A percentile compares a stretch with the other conserved stretches of the same genome.
These are phyloP conservation scores for Marasmius sp. DNA, from an alignment of 1,284 basidiomycete species.

Conservation along the genomic window DNA sequence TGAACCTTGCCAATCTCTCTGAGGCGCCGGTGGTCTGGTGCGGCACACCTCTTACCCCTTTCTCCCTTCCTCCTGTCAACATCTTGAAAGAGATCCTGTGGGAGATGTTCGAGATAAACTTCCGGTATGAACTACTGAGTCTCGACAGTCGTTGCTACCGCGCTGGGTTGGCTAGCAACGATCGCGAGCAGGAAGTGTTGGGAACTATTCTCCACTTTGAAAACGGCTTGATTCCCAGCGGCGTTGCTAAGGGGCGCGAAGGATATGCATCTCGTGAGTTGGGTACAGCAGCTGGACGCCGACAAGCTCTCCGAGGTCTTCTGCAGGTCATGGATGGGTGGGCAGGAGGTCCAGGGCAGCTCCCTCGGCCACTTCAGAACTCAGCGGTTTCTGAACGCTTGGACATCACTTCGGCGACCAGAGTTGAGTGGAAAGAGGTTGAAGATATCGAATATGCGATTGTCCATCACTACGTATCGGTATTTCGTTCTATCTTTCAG, in stretches of 20 bases:
- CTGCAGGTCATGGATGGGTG: background rate
- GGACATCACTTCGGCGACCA: background rate
- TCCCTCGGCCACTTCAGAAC: background rate
- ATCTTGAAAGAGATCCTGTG: background rate
- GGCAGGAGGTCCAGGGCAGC: background rate
- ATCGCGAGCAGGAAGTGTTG: background rate
- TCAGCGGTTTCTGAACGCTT: background rate
- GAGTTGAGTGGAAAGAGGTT: background rate
- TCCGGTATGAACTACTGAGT: background rate
- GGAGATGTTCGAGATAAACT: background rate
- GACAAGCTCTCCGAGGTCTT: background rate
- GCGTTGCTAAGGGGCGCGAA: background rate
- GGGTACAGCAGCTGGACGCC: background rate
- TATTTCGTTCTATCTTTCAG: background rate
- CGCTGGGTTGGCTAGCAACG: background rate
- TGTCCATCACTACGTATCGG: background rate
- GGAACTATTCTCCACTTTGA: background rate
- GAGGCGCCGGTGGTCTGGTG: background rate
- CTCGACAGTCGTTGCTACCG: background rate
- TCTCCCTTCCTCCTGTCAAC: background rate
- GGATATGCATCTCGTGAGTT: background rate
- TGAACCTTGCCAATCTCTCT: background rate
- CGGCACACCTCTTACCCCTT: background rate
- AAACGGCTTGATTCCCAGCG: background rate
- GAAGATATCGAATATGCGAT: background rate